Evolutionary conservation across 306 rosid genomes (phyloP).

Genomic region (Bauhinia variegata): DNA sequence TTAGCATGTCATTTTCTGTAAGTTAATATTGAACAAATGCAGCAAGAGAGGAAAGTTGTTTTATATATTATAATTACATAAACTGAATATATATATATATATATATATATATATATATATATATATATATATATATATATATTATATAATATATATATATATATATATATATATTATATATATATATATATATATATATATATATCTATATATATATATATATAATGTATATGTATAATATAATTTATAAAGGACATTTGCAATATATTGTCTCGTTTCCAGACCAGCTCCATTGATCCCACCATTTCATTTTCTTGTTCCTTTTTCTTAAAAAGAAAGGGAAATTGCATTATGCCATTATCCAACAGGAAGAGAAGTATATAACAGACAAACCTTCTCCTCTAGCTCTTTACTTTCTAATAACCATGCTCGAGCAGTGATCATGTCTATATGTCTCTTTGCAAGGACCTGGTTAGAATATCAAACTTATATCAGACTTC

Average conservation of each 20-base stretch:
- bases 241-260: neutral
- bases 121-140: too few species aligned
- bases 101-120: too few species aligned
- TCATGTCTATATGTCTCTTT: conserved; percentile 72
- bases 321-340: too few species aligned
- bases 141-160: too few species aligned
- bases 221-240: too few species aligned
- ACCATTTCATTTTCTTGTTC: neutral
- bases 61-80: neutral
- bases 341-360: neutral
- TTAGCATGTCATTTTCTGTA: conserved; percentile 31
- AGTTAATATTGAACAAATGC: neutral
- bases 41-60: conserved; percentile 3
- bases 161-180: too few species aligned
- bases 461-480: conserved; percentile 71
- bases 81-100: neutral
- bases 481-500: conserved; percentile 24
- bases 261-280: neutral
- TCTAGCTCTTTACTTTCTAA: conserved; percentile 67
- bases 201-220: too few species aligned
- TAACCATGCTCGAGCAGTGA: conserved; percentile 83
- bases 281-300: neutral
- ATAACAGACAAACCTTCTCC: conserved; percentile 67
- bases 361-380: conserved; percentile 5
- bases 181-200: too few species aligned